These are phyloP conservation scores for Camelina neglecta DNA, from an alignment of 345 rosid species.

Conservation along the genomic window DNA sequence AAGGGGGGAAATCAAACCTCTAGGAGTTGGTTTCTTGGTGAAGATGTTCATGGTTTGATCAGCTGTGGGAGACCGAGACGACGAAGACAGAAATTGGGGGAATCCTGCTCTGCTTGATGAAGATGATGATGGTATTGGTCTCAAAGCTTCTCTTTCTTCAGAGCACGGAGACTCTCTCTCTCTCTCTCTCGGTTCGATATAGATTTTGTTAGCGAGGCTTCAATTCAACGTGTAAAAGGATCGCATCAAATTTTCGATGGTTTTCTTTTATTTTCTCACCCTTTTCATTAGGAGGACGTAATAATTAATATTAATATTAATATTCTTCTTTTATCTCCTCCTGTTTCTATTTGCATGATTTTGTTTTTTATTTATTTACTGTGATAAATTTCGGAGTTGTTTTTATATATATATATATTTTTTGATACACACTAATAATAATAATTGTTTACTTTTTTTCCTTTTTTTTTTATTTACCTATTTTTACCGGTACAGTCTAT, in stretches of 20 bases:
- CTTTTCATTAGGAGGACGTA: neutral
- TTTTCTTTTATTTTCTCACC: constrained; percentile 12
- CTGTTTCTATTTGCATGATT: neutral
- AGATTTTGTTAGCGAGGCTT: neutral
- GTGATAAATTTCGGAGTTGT: too few species aligned
- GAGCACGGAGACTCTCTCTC: constrained; percentile 23
- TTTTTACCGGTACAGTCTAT: too few species aligned
- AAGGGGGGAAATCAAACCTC: constrained; percentile 51
- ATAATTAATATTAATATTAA: neutral
- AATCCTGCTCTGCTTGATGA: neutral
- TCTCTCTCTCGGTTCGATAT: too few species aligned
- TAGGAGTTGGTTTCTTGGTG: constrained; percentile 71
- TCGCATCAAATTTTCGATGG: constrained; percentile 18
- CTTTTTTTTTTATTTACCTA: too few species aligned
- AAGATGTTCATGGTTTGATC: constrained; percentile 60
- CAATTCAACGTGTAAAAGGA: constrained; percentile 34
- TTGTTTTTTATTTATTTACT: too few species aligned
- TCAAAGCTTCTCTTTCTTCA: constrained; percentile 16
- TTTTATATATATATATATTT: too few species aligned
- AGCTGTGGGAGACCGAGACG: neutral
- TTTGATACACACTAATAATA: too few species aligned
- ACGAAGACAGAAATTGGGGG: neutral
- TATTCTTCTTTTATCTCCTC: neutral
- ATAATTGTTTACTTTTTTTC: too few species aligned
- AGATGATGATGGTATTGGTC: neutral